A percentile compares a stretch with the other conserved stretches of the same genome.
phyloP scores from a whole-genome alignment of 805 yeast genomes.

The Trichomonascus vanleenenianus region DNA sequence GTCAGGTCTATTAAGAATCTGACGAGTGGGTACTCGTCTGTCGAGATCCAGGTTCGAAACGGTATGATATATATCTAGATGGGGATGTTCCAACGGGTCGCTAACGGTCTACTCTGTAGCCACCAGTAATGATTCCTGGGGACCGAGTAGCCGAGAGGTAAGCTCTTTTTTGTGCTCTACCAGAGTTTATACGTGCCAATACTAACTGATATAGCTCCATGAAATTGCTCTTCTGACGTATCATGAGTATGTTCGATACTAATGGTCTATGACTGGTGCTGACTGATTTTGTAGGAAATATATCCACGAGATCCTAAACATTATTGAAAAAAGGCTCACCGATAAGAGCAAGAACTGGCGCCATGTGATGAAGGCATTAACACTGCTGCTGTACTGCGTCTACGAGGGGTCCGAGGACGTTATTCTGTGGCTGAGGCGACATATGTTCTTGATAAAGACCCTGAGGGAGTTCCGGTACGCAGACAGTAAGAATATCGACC shows the following conservation, averaged over 20 bases:
- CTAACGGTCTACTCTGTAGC: constrained; percentile 25
- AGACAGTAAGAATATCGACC: constrained; percentile 37
- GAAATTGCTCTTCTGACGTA: constrained; percentile 71
- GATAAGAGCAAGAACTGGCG: constrained; percentile 97
- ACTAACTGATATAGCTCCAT: no score
- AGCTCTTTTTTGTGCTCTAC: no score
- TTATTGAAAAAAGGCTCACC: constrained; percentile 81
- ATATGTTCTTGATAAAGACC: constrained; percentile 77
- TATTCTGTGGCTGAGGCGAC: constrained; percentile 83
- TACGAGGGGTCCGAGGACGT: constrained; percentile 82
- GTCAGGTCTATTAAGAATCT: constrained; percentile 82
- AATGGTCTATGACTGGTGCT: constrained; percentile 8
- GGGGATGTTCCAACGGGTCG: background rate
- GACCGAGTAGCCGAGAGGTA: constrained; percentile 60
- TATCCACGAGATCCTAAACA: constrained; percentile 81
- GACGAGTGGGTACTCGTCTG: constrained; percentile 77
- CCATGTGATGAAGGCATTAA: constrained; percentile 76
- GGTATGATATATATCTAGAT: constrained; percentile 14
- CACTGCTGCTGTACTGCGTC: constrained; percentile 80
- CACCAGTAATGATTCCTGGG: constrained; percentile 78
- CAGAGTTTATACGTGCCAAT: no score
- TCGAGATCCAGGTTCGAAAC: constrained; percentile 81
- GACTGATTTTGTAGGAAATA: constrained; percentile 37
- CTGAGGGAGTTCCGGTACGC: constrained; percentile 78
- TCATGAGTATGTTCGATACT: constrained; percentile 31